Base-by-base conservation (phyloP, 176 grass and related monocot genomes). In the Carex littledalei region DNA sequence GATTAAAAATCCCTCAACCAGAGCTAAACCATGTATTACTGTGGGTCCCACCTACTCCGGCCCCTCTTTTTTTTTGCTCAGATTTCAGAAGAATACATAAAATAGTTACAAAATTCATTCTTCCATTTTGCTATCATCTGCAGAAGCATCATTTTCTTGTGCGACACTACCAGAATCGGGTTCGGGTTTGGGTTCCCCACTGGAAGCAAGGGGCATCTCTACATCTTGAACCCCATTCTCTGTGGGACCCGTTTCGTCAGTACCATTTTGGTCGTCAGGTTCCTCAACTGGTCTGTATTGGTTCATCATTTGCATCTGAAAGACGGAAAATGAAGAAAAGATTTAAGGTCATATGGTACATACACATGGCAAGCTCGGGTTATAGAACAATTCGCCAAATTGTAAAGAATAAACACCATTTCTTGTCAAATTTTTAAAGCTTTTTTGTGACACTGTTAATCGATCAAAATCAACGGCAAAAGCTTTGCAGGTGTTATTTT, bases 271-370 rank as follows among this genome's bases (percentile, higher is more conserved):
- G 8, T 76, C 50, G 8, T 59, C 43, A 37, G 63, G 54, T 22
- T 57, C 63, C 26, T 78, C 67, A 24, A 83, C 8, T 81, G 86
- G 82, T 49, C 59, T 78, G 85, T 91, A 87, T 77, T 91, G 88
- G 53, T 91, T 94, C 84, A 94, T 87, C 34, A 72, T 87, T 49
- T 98, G 95, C 88, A 94, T 89, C 95, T 98, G 89, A 88, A 78
- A 84, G 47, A 84, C 86, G 24, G 0, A 71, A 34, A 68, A 62
- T 29, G 62, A 78, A 56, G 0, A 50, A 53, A 75, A 50, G 12
- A 32, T 86, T 56, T 34, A 60, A 20, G 31, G 29, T 54, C 45
- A 34, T 24, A 67, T 47, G 37, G 63, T 70, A 70, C 16, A 43
- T 70, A 70, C 16, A 70, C 67, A 70, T 41, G 6, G 11, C 9